Evolutionary conservation across 169 alveolate genomes (phyloP), one percentile per base, ranked within the genome.

Genomic region (Plasmodium gonderi): DNA sequence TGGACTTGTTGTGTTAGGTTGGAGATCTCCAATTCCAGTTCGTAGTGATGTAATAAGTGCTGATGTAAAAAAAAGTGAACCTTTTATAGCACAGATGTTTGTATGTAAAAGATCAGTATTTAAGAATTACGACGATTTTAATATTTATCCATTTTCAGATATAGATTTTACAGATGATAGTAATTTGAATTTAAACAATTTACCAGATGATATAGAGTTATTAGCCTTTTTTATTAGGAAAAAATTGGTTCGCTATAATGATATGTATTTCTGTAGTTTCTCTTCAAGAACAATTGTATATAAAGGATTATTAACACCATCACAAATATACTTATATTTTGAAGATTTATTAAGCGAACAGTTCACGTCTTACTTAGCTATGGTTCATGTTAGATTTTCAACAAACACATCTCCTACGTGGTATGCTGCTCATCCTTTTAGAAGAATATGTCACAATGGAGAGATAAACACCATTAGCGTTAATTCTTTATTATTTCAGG

Each of bases 21-120:
- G 97, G 97, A 79, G 97, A 14, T 76, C 91, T 33, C 96, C 96
- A 12, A 80, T 95, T 64, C 96, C 96, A 23, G 96, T 93, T 67
- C 82, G 94, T 42, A 51, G 92, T 65, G 83, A 80, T 17, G 95
- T 93, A 33, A 89, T 95, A 42, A 95, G 97, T 42, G 93, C 94
- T 7, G 54, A 64, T 54, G 95, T 95, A 47, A 92, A 80, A 90
- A 89, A 93, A 42, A 89, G 95, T 54, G 96, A 95, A 89, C 97
- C 97, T 23, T 95, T 91, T 80, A 83, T 95, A 67, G 96, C 95
- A 1, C 96, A 95, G 81, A 91, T 91, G 80, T 92, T 92, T 85
- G 94, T 91, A 51, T 77, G 95, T 36, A 82, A 76, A 87, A 68
- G 92, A 64, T 91, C 95, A 3, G 91, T 90, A 9, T 81, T 80